Conservation (phyloP, 2,329 filamentous ascomycete species). For the Fusarium sp. region DNA sequence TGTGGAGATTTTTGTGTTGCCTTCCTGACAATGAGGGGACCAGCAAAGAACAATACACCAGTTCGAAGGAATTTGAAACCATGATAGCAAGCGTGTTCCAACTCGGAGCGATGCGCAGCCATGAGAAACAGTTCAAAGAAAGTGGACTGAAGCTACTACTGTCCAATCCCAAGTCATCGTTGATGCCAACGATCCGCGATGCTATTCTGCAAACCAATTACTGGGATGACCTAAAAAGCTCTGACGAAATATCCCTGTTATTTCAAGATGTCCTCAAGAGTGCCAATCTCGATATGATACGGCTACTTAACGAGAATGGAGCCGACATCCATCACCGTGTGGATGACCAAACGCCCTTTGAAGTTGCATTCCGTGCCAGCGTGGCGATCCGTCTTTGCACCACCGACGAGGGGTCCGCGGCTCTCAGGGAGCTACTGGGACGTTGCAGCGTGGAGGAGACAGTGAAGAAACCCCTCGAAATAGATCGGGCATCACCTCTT, state of each 20-base stretch:
- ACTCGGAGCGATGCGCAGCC: neutral
- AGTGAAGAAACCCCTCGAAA: neutral
- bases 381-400: neutral
- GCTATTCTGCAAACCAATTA: neutral
- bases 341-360: neutral
- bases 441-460: neutral
- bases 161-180: accelerated
- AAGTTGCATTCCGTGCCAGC: neutral
- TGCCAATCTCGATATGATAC: neutral
- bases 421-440: neutral
- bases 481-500: neutral
- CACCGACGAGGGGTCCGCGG: accelerated
- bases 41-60: no score
- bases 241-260: neutral
- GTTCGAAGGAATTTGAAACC: neutral
- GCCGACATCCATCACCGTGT: neutral
- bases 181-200: neutral
- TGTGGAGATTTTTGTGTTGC: conserved; percentile 3
- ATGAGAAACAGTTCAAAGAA: neutral
- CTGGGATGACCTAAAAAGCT: neutral
- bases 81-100: neutral
- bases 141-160: neutral
- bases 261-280: neutral
- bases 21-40: no score
- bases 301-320: neutral